Percentiles rank a stretch among this genome's conserved stretches.
These are phyloP conservation scores for Trichoderma sp. DNA, from an alignment of 2,329 filamentous ascomycete species.

Conservation along the genomic window DNA sequence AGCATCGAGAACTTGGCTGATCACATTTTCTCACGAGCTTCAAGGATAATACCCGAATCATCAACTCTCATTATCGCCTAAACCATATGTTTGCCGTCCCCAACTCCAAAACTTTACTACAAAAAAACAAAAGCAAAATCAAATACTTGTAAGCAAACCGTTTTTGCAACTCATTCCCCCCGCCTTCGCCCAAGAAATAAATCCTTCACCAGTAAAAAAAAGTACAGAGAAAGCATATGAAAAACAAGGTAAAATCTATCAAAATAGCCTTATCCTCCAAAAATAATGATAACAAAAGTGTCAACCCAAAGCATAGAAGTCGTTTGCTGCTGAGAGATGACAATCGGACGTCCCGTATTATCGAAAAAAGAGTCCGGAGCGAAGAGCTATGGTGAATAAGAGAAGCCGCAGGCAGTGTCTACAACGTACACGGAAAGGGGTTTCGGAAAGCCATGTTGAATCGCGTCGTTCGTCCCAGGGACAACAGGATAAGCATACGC, in stretches of 20 bases:
- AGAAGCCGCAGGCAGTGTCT: not conserved
- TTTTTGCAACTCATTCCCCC: conserved; percentile 7
- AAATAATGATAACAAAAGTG: not conserved
- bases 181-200: not conserved
- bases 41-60: not conserved
- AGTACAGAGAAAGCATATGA: not conserved
- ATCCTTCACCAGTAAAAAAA: not conserved
- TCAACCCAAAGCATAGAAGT: not conserved
- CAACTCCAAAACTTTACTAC: conserved; percentile 14
- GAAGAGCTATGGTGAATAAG: not conserved
- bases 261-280: not conserved
- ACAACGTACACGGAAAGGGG: not conserved
- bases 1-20: not conserved
- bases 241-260: conserved; percentile 5
- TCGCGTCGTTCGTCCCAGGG: not conserved
- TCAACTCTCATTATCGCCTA: conserved; percentile 13
- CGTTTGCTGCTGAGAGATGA: not conserved
- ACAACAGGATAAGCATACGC: not conserved
- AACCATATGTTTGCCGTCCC: not conserved
- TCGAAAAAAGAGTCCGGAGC: not conserved
- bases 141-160: conserved; percentile 4
- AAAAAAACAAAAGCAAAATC: not conserved
- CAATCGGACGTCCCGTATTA: not conserved
- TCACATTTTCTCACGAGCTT: not conserved
- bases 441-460: not conserved